Percentiles rank a stretch among this genome's conserved stretches.
phyloP scores from a whole-genome alignment of 441 rosid genomes.

The Erodium texanum region DNA sequence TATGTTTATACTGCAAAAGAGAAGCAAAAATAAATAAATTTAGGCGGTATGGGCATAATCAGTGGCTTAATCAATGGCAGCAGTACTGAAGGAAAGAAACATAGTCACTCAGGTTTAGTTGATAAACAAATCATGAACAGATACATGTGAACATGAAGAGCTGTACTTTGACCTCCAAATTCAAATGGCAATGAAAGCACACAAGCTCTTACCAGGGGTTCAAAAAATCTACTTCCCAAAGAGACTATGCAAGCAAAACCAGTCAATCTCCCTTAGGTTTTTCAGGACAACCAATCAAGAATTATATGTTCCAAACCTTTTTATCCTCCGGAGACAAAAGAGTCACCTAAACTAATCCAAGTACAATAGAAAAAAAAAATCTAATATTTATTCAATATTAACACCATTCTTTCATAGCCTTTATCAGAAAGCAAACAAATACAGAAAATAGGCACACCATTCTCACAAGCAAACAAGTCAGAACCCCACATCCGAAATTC shows the following conservation, averaged over 20 bases:
- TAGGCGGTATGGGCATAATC: neutral
- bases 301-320: too few relatives aligned
- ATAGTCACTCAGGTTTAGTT: neutral
- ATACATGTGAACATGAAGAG: neutral
- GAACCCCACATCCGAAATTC: neutral
- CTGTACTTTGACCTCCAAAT: neutral
- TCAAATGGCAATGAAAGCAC: neutral
- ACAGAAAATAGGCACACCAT: neutral
- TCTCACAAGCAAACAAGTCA: neutral
- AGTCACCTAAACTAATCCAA: neutral
- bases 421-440: conserved; percentile 16
- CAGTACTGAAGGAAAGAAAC: neutral
- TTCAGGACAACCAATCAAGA: too few relatives aligned
- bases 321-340: too few relatives aligned
- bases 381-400: neutral
- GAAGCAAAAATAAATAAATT: neutral
- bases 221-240: neutral
- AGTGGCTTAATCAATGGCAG: neutral
- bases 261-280: neutral
- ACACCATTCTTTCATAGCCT: conserved; percentile 7
- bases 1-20: too few relatives aligned
- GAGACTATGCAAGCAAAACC: neutral
- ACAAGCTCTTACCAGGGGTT: neutral
- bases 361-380: neutral
- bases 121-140: neutral